phyloP scores from a whole-genome alignment of 2,329 filamentous ascomycete genomes.

The Orbilia quercus region DNA sequence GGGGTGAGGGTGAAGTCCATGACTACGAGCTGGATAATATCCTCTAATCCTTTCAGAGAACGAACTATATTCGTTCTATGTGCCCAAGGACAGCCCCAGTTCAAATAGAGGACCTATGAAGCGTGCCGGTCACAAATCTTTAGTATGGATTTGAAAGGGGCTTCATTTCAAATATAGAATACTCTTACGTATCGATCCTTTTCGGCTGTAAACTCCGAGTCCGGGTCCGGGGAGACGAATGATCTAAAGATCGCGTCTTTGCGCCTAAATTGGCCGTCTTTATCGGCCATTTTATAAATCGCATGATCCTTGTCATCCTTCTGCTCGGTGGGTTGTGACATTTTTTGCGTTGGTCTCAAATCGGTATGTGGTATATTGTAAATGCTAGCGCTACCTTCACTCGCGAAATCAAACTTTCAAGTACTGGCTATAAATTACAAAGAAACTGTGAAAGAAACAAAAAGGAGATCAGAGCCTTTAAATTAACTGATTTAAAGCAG shows the following conservation, averaged over 20 bases:
- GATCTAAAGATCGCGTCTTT: conserved; percentile 38
- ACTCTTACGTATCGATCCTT: conserved; percentile 40
- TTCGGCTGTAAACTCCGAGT: conserved; percentile 45
- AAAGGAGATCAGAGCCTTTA: no score
- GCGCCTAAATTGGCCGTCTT: conserved; percentile 48
- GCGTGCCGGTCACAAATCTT: no score
- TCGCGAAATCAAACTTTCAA: no score
- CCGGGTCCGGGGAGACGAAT: conserved; percentile 32
- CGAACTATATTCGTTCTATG: conserved; percentile 46
- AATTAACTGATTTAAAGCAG: no score
- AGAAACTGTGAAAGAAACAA: no score
- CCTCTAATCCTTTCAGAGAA: conserved; percentile 42
- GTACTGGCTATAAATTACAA: no score
- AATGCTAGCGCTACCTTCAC: no score
- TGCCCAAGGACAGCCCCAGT: conserved; percentile 51
- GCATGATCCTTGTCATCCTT: conserved; percentile 19
- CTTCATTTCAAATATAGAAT: no score
- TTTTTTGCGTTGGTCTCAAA: conserved; percentile 50
- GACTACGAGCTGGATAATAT: conserved; percentile 42
- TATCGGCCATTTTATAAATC: conserved; percentile 51
- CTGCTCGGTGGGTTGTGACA: conserved; percentile 9
- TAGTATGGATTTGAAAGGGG: no score
- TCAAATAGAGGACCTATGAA: conserved; percentile 40
- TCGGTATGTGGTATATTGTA: no score
- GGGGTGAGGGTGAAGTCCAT: conserved; percentile 49